Evolutionary conservation across 2,329 filamentous ascomycete species (phyloP).

Genomic region (Plectosphaerella sp.): DNA sequence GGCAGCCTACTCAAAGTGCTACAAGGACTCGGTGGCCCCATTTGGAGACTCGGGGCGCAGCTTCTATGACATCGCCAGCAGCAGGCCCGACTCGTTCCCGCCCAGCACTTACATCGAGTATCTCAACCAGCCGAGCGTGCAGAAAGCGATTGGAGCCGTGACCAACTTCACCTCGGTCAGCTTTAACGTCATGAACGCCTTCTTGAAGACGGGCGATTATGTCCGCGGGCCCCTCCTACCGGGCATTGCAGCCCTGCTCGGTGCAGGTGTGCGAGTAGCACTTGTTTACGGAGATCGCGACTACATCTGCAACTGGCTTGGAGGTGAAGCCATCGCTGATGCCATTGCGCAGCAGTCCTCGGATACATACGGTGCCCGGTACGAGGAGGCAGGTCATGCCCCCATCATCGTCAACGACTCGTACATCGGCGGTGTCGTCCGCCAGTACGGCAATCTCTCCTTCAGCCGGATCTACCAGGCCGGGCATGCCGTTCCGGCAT

Average conservation of each 20-base stretch:
- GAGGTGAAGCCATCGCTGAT: slow-evolving; percentile 70
- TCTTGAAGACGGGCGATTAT: slow-evolving; percentile 52
- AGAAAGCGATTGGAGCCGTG: slow-evolving; percentile 52
- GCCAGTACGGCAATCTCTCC: slow-evolving; percentile 71
- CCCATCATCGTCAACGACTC: slow-evolving; percentile 64
- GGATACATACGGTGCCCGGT: slow-evolving; percentile 45
- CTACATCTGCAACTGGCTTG: slow-evolving; percentile 65
- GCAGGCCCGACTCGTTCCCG: slow-evolving; percentile 56
- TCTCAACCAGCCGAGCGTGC: slow-evolving; percentile 54
- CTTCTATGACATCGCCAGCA: slow-evolving; percentile 57
- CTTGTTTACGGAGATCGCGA: slow-evolving; percentile 66
- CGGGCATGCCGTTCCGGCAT: slow-evolving; percentile 58
- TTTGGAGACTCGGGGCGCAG: slow-evolving; percentile 54
- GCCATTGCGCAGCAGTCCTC: slow-evolving; percentile 48
- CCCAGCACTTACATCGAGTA: slow-evolving; percentile 57
- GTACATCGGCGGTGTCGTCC: slow-evolving; percentile 67
- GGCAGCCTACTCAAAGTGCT: slow-evolving; percentile 28
- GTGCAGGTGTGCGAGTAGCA: slow-evolving; percentile 62
- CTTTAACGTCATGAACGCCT: slow-evolving; percentile 38
- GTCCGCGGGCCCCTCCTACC: slow-evolving; percentile 58
- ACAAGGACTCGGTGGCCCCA: slow-evolving; percentile 49
- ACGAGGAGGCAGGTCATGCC: slow-evolving; percentile 65
- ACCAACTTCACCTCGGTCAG: slow-evolving; percentile 53
- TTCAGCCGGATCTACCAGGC: slow-evolving; percentile 65
- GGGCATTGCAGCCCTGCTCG: slow-evolving; percentile 56